Evolutionary conservation across 495 filamentous ascomycete species (phyloP), one percentile per base, ranked within the genome.

Genomic region (Tuber calosporum): DNA sequence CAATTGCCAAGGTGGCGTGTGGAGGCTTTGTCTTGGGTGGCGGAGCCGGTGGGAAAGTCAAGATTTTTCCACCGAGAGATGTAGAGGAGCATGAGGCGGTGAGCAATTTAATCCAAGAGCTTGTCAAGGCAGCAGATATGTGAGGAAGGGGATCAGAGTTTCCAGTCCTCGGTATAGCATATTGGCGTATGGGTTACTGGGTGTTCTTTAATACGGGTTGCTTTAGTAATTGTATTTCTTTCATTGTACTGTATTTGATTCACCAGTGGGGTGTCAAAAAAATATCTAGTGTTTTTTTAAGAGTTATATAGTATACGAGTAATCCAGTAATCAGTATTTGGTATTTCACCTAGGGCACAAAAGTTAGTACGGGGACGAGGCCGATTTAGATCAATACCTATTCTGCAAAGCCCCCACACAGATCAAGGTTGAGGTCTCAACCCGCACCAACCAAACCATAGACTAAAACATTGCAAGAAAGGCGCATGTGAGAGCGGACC

Each of bases 21-120:
- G 85, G 84, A 30, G 85, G 84, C 53, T 89, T 88, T 81, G 84
- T 87, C 37, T 37, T 89, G 34, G 86, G 85, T 6, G 80, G 75
- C 9, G 87, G 88, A 13, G 80, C 48, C 11, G 66, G 36, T 15
- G 78, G 87, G 17, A 86, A 83, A 72, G 77, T 87, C 71, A 89
- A 89, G 81, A 70, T 89, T 26, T 83, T 85, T 80, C 82, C 80
- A 20, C 77, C 80, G 42, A 76, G 73, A 38, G 81, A 74, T 41
- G 79, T 72, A 38, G 79, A 80, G 22, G 77, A 48, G 19, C 74
- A 67, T 11, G 74, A 69, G 69, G 66, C 13, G 41, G 77, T 69
- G 22, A 70, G 67, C 11, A 34, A 62, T 62, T 30, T 62, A 62
- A 62, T 62, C 13, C 53, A 62, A 62, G 53, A 62, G 26, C 53